A percentile compares a stretch with the other conserved stretches of the same genome.
Evolutionary conservation across 441 rosid species (phyloP).

Genomic region (Lepidium campestre): DNA sequence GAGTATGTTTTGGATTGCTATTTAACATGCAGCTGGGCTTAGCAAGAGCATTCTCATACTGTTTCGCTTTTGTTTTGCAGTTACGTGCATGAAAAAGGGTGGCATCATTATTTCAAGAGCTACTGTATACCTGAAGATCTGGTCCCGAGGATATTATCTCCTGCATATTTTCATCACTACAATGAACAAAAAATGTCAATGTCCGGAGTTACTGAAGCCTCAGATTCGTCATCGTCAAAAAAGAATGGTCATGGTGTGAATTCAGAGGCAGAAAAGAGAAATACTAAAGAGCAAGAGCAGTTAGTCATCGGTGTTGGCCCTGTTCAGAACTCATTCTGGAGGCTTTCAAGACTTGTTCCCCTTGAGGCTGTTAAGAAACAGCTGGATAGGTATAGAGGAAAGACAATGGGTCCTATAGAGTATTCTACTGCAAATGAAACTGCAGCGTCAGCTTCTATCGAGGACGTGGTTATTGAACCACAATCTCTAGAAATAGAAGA

Average conservation of each 20-base stretch:
- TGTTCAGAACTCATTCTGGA: constrained; percentile 88
- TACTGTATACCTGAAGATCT: constrained; percentile 97
- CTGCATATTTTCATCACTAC: constrained; percentile 95
- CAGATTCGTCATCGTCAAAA: constrained; percentile 32
- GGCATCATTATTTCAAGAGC: constrained; percentile 93
- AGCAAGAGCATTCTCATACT: constrained; percentile 2
- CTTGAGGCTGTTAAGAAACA: constrained; percentile 66
- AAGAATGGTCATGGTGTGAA: constrained; percentile 35
- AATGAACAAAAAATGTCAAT: constrained; percentile 58
- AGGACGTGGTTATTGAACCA: constrained; percentile 66
- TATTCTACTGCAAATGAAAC: constrained; percentile 39
- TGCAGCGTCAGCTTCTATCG: constrained; percentile 37
- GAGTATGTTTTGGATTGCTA: constrained; percentile 48
- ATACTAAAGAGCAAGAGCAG: constrained; percentile 59
- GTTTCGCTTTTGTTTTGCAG: constrained; percentile 31
- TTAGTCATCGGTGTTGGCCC: constrained; percentile 95
- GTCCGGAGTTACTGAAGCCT: constrained; percentile 40
- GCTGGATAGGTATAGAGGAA: constrained; percentile 53
- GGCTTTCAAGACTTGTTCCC: constrained; percentile 92
- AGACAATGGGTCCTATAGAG: constrained; percentile 40
- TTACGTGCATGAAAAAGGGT: constrained; percentile 84
- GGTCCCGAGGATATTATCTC: constrained; percentile 94
- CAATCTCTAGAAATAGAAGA: constrained; percentile 94
- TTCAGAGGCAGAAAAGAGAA: constrained; percentile 42
- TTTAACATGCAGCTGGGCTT: constrained; percentile 4